These are phyloP conservation scores for Leucosporidium scottii DNA, from an alignment of 768 basidiomycete genomes.

Conservation along the genomic window DNA sequence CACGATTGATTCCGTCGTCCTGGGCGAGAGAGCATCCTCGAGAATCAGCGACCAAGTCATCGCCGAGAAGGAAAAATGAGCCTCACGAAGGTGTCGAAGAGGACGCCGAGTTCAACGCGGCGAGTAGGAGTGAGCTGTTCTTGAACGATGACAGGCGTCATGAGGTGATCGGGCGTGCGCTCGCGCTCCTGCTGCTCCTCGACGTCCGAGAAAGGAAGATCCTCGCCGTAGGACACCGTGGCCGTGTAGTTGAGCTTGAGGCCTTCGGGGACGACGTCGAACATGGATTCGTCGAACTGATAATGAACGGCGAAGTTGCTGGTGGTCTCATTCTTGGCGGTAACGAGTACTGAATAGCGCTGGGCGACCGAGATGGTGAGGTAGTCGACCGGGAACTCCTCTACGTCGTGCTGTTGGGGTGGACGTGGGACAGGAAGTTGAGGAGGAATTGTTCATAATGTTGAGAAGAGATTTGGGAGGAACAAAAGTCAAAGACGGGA, in stretches of 20 bases:
- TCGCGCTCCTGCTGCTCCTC: conserved; percentile 47
- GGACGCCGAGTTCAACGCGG: conserved; percentile 61
- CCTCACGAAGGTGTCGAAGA: conserved; percentile 63
- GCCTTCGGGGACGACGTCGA: conserved; percentile 65
- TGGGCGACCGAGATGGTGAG: conserved; percentile 76
- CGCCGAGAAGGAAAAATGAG: conserved; percentile 26
- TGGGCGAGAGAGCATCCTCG: neutral
- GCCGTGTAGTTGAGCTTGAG: conserved; percentile 77
- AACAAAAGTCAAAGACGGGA: too few species aligned
- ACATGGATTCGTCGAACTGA: conserved; percentile 69
- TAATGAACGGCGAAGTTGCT: conserved; percentile 83
- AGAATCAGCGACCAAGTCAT: conserved; percentile 7
- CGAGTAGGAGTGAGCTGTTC: conserved; percentile 49
- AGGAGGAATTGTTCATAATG: too few species aligned
- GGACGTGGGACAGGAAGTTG: too few species aligned
- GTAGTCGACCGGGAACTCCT: conserved; percentile 63
- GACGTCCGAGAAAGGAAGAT: conserved; percentile 41
- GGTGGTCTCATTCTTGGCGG: conserved; percentile 74
- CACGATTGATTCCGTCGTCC: conserved; percentile 75
- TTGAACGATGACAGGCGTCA: conserved; percentile 55
- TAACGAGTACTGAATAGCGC: conserved; percentile 84
- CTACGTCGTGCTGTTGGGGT: conserved; percentile 52
- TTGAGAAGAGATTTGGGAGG: too few species aligned
- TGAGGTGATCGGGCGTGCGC: conserved; percentile 53
- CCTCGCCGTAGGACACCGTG: conserved; percentile 64